Evolutionary conservation across 2,329 filamentous ascomycete genomes (phyloP).

Genomic region (Geosmithia morbida): DNA sequence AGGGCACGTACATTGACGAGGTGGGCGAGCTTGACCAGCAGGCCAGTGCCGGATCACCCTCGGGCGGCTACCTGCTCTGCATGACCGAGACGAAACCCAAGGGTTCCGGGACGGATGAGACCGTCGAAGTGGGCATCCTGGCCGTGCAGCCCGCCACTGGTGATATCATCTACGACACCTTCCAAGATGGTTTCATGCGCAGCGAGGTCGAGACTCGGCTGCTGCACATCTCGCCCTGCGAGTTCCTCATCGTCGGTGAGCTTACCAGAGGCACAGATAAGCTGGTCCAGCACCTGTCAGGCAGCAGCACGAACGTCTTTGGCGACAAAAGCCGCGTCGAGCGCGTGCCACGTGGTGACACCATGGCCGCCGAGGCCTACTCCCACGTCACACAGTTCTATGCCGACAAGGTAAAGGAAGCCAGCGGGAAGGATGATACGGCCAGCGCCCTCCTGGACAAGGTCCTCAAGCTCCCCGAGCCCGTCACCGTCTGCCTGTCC

Average conservation of each 20-base stretch:
- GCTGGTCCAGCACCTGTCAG: constrained; percentile 76
- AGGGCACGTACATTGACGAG: constrained; percentile 95
- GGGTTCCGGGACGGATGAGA: constrained; percentile 74
- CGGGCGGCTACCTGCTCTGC: constrained; percentile 82
- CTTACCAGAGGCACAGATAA: constrained; percentile 87
- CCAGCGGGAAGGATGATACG: constrained; percentile 35
- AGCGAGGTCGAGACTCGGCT: constrained; percentile 92
- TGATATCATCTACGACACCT: constrained; percentile 89
- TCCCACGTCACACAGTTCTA: constrained; percentile 91
- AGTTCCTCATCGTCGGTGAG: constrained; percentile 84
- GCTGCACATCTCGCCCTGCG: constrained; percentile 87
- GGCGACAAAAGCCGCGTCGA: constrained; percentile 84
- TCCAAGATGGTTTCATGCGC: constrained; percentile 95
- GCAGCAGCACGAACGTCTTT: constrained; percentile 81
- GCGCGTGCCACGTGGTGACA: constrained; percentile 59
- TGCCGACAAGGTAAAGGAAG: constrained; percentile 63
- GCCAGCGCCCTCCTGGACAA: constrained; percentile 64
- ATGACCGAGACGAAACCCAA: constrained; percentile 78
- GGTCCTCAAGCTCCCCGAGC: constrained; percentile 70
- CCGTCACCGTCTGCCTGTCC: constrained; percentile 82
- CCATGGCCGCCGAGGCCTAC: constrained; percentile 69
- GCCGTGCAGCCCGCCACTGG: constrained; percentile 93
- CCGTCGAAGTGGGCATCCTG: constrained; percentile 79
- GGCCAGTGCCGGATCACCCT: constrained; percentile 30
- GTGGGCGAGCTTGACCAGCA: constrained; percentile 58